Evolutionary conservation across 805 yeast species (phyloP).

Genomic region (Candida vartiovaarae): DNA sequence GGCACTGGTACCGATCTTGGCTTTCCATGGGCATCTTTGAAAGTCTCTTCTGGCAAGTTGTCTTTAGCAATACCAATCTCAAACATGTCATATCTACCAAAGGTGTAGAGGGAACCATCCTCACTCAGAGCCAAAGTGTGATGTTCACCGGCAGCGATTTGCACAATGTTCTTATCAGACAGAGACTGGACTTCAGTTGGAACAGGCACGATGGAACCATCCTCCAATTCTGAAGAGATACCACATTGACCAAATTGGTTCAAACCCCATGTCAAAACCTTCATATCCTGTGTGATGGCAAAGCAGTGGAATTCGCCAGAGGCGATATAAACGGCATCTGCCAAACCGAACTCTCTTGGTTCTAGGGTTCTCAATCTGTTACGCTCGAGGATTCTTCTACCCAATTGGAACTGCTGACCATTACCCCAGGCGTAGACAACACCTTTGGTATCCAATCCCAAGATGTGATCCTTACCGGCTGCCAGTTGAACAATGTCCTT

Average conservation of each 20-base stretch:
- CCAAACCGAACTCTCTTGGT: conserved; percentile 79
- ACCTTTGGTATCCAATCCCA: conserved; percentile 80
- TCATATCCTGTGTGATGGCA: conserved; percentile 71
- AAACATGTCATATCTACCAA: conserved; percentile 92
- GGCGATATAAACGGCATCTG: conserved; percentile 71
- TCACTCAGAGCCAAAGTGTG: conserved; percentile 73
- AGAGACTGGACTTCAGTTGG: conserved; percentile 73
- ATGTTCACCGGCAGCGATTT: conserved; percentile 90
- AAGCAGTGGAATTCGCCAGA: conserved; percentile 95
- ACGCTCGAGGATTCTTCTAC: conserved; percentile 77
- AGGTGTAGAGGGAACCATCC: conserved; percentile 69
- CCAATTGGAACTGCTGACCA: conserved; percentile 90
- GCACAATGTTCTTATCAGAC: conserved; percentile 45
- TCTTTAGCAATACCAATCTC: conserved; percentile 76
- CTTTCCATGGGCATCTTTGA: conserved; percentile 70
- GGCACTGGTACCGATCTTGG: conserved; percentile 85
- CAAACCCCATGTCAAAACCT: conserved; percentile 87
- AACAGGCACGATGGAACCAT: conserved; percentile 70
- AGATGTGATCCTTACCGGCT: conserved; percentile 86
- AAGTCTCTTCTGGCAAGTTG: conserved; percentile 64
- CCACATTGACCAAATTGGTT: conserved; percentile 98
- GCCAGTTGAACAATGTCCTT: conserved; percentile 75
- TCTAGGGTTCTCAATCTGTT: conserved; percentile 66
- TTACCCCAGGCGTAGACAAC: conserved; percentile 95
- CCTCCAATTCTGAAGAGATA: conserved; percentile 65